A percentile compares a stretch with the other conserved stretches of the same genome.
These are phyloP conservation scores for Sabuloglossum arenarium DNA, from an alignment of 495 filamentous ascomycete genomes.

Conservation along the genomic window DNA sequence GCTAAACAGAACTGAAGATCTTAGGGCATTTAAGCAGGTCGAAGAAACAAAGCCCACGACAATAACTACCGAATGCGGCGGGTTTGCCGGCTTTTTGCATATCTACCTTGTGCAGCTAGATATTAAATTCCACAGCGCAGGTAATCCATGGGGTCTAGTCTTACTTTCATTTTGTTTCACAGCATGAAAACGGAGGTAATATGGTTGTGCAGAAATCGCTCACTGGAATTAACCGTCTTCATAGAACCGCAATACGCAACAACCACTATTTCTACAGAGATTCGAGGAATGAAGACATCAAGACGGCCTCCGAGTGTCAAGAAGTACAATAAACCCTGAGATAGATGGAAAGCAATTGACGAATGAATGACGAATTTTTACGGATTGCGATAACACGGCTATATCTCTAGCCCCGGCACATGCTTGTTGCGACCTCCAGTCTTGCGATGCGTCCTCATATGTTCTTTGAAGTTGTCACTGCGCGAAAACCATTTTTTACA, in stretches of 20 bases:
- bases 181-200: not conserved
- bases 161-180: not conserved
- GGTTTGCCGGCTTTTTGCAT: not conserved
- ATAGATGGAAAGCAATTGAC: not conserved
- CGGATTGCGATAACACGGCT: not conserved
- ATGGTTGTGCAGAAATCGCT: not conserved
- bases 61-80: not conserved
- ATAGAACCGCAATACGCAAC: not conserved
- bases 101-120: not conserved
- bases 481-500: not conserved
- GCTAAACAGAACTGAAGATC: not conserved
- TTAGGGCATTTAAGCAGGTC: not conserved
- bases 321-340: not conserved
- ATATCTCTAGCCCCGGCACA: not conserved
- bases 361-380: not conserved
- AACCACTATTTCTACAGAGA: not conserved
- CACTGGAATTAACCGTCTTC: not conserved
- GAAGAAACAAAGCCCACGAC: not conserved
- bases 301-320: not conserved
- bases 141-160: no score
- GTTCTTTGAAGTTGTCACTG: constrained; percentile 1
- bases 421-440: not conserved
- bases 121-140: not conserved
- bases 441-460: not conserved
- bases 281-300: not conserved